These are phyloP conservation scores for Lathyrus aphaca DNA, from an alignment of 306 rosid species.

Conservation along the genomic window DNA sequence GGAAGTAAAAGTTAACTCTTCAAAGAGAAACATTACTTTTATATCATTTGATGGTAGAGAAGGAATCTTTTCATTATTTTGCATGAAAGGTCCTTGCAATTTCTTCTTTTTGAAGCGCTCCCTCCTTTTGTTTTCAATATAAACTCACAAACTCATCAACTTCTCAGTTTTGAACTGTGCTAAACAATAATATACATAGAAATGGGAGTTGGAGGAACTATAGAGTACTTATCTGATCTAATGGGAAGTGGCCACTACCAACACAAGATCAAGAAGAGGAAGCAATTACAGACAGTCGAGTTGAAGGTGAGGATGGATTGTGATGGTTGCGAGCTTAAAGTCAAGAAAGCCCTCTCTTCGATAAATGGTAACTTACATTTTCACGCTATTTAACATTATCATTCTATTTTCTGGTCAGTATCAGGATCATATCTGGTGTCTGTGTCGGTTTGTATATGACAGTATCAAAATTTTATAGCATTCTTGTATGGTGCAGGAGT, in stretches of 20 bases:
- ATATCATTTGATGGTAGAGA: conserved; percentile 51
- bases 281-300: conserved; percentile 80
- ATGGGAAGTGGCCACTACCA: conserved; percentile 55
- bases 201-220: conserved; percentile 86
- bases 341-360: conserved; percentile 80
- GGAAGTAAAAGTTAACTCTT: conserved; percentile 34
- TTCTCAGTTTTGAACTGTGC: neutral
- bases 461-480: neutral
- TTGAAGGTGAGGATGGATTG: conserved; percentile 92
- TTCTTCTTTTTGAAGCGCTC: conserved; percentile 41
- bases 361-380: conserved; percentile 53
- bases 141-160: conserved; percentile 9
- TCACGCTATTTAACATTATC: neutral
- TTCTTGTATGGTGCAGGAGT: conserved; percentile 58
- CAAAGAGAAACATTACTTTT: conserved; percentile 38
- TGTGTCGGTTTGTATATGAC: neutral
- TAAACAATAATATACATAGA: conserved; percentile 12
- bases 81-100: conserved; percentile 52
- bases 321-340: conserved; percentile 94
- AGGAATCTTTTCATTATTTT: conserved; percentile 48
- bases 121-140: conserved; percentile 22
- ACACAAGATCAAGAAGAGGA: conserved; percentile 59
- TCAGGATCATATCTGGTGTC: neutral
- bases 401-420: neutral
- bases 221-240: conserved; percentile 75